Evolutionary conservation across 495 filamentous ascomycete genomes (phyloP).

Genomic region (Cenococcum geophilum): DNA sequence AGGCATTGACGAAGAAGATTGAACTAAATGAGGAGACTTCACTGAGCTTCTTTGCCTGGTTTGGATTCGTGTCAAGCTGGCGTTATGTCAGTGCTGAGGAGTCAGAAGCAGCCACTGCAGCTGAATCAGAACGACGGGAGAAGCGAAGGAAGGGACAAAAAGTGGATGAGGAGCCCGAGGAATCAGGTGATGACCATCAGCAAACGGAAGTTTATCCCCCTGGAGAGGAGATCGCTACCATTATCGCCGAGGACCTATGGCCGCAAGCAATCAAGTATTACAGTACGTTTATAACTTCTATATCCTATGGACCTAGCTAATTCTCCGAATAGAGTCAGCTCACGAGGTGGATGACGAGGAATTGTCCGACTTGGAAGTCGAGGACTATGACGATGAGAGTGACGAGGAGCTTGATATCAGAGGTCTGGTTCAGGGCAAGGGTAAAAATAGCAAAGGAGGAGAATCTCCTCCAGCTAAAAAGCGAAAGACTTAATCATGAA

Average conservation of each 20-base stretch:
- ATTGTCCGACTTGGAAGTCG: conserved; percentile 52
- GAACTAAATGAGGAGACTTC: conserved; percentile 52
- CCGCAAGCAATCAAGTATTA: conserved; percentile 83
- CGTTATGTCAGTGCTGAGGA: conserved; percentile 62
- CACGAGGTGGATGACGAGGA: conserved; percentile 53
- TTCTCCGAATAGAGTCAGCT: conserved; percentile 47
- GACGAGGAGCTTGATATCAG: conserved; percentile 43
- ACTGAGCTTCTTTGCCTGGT: conserved; percentile 80
- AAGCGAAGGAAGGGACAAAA: conserved; percentile 52
- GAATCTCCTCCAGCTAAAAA: conserved; percentile 26
- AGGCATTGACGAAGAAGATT: conserved; percentile 50
- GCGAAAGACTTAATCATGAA: conserved; percentile 12
- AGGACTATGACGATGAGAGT: conserved; percentile 46
- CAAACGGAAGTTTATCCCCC: conserved; percentile 71
- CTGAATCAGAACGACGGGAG: conserved; percentile 53
- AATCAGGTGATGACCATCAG: conserved; percentile 49
- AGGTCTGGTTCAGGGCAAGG: conserved; percentile 33
- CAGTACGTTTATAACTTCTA: conserved; percentile 52
- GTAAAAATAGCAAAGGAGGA: conserved; percentile 21
- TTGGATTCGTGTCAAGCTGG: conserved; percentile 61
- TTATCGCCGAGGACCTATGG: conserved; percentile 80
- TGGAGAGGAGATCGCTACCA: conserved; percentile 72
- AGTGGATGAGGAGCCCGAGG: conserved; percentile 49
- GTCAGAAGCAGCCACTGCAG: conserved; percentile 50
- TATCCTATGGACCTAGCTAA: conserved; percentile 9